Evolutionary conservation across 495 filamentous ascomycete species (phyloP), one percentile per base, ranked within the genome.

Genomic region (Xylaria telfairii): DNA sequence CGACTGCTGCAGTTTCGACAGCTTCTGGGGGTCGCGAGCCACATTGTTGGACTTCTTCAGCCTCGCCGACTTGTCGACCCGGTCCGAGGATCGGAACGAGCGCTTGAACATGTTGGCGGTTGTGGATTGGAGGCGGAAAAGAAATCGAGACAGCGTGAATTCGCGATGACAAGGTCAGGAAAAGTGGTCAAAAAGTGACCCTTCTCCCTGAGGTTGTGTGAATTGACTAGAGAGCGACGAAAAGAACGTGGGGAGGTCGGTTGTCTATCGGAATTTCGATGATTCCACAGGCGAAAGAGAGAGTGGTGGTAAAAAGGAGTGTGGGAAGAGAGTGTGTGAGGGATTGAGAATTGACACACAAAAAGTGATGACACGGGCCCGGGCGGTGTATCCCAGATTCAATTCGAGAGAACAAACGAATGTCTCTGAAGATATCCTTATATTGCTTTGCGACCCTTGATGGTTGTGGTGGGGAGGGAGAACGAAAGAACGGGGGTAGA

Each of bases 11-110:
- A 92, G 85, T 86, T 90, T 93, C 85, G 84, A 81, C 75, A 89
- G 85, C 85, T 92, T 93, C 77, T 87, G 83, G 72, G 88, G 86
- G 80, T 92, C 91, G 80, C 90, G 88, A 81, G 89, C 88, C 77
- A 86, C 88, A 65, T 56, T 57, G 67, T 59, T 79, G 71, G 82
- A 82, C 82, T 88, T 93, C 90, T 89, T 94, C 79, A 87, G 84
- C 83, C 90, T 94, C 83, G 86, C 86, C 82, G 90, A 85, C 88
- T 97, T 96, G 80, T 90, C 89, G 79, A 91, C 91, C 71, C 92
- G 90, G 81, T 92, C 87, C 81, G 88, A 91, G 66, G 88, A 88
- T 78, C 85, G 84, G 84, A 95, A 94, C 75, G 92, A 93, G 79
- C 92, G 92, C 80, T 91, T 93, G 86, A 95, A 94, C 92, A 95